Evolutionary conservation across 805 yeast species (phyloP), one percentile per base, ranked within the genome.

Genomic region (Saturnispora saitoi): DNA sequence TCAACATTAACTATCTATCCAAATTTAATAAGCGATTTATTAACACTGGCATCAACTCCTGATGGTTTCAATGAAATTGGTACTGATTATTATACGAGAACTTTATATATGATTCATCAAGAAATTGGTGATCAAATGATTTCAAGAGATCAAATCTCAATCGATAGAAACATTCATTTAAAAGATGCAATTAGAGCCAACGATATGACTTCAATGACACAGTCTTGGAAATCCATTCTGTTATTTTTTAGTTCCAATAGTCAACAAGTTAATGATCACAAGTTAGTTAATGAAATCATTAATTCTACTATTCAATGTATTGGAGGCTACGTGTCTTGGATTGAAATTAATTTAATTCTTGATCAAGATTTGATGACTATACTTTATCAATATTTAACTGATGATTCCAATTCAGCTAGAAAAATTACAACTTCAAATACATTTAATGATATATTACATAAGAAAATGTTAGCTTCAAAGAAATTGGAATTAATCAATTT

Each of bases 91-190:
- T 89, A 84, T 63, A 65, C 83, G 34, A 76, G 96, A 59, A 76
- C 88, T 7, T 69, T 89, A 51, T 65, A 80, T 39, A 77, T 84
- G 29, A 79, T 93, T 51, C 97, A 93, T 63, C 81, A 82, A 28
- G 96, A 90, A 66, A 88, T 93, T 56, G 99, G 95, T 31, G 99
- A 93, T 63, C 93, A 86, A 61, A 75, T 90, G 55, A 84, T 89
- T 54, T 68, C 80, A 30, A 77, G 95, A 57, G 78, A 83, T 17
- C 78, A 78, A 55, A 77, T 76, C 22, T 64, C 73, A 14, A 77
- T 76, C 41, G 81, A 80, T 42, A 77, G 86, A 58, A 86, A 85
- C 63, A 83, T 76, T 56, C 66, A 70, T 40, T 70, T 93, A 52
- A 93, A 93, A 61, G 99, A 93, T 65, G 71, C 77, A 24, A 83